phyloP scores from a whole-genome alignment of 2,329 filamentous ascomycete species.

The Periconia sp. region DNA sequence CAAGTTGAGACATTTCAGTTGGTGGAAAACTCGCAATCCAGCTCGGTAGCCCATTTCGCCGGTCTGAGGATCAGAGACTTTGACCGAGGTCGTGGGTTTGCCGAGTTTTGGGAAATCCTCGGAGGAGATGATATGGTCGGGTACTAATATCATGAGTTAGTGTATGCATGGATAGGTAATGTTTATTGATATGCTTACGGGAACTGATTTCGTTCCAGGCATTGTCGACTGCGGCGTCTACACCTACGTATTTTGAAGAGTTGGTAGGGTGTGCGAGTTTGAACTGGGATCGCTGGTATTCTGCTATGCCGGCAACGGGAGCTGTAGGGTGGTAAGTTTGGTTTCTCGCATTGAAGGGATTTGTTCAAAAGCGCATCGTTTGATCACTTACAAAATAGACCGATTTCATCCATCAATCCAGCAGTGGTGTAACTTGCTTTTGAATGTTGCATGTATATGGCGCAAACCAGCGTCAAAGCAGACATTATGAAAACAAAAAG shows the following conservation, averaged over 20 bases:
- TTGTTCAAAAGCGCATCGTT: too few relatives aligned
- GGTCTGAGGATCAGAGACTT: slow-evolving; percentile 58
- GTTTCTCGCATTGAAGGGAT: too few relatives aligned
- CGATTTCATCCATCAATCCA: slow-evolving; percentile 35
- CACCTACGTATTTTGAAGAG: slow-evolving; percentile 54
- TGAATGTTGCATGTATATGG: slow-evolving; percentile 33
- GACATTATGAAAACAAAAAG: slow-evolving; percentile 37
- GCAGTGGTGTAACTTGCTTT: slow-evolving; percentile 26
- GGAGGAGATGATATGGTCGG: slow-evolving; percentile 62
- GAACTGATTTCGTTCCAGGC: slow-evolving; percentile 60
- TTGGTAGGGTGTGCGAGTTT: slow-evolving; percentile 30
- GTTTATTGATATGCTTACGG: slow-evolving; percentile 24
- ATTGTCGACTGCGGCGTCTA: slow-evolving; percentile 58
- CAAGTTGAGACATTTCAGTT: slow-evolving; percentile 41
- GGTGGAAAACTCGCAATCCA: slow-evolving; percentile 61
- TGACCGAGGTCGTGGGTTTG: slow-evolving; percentile 56
- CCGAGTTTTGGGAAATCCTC: slow-evolving; percentile 57
- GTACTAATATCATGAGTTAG: slow-evolving; percentile 47
- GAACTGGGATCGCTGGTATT: slow-evolving; percentile 31
- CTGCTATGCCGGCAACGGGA: slow-evolving; percentile 32
- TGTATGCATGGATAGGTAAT: slow-evolving; percentile 8
- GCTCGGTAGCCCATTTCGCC: slow-evolving; percentile 62
- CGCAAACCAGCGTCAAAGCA: slow-evolving; percentile 31
- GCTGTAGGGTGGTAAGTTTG: slow-evolving; percentile 11
- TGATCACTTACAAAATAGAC: slow-evolving; percentile 26